Percentiles rank a stretch among this genome's conserved stretches.
Evolutionary conservation across 306 rosid species (phyloP).

Genomic region (Oemleria cerasiformis): DNA sequence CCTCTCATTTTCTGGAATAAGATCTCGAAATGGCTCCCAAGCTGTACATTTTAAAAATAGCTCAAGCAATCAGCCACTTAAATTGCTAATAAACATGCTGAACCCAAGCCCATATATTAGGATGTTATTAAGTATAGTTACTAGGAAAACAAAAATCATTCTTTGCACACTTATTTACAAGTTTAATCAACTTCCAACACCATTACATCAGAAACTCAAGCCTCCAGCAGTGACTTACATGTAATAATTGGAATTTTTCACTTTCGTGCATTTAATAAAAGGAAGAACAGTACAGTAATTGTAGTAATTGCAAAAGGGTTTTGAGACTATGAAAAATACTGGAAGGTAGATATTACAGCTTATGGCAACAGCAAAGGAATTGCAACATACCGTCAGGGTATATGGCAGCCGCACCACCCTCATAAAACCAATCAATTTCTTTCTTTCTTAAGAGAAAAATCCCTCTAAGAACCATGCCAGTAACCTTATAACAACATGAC

Average conservation of each 20-base stretch:
- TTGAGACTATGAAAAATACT: neutral
- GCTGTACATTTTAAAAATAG: slow-evolving; percentile 42
- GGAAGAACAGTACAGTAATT: neutral
- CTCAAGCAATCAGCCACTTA: slow-evolving; percentile 27
- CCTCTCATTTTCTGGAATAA: slow-evolving; percentile 80
- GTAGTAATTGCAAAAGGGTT: neutral
- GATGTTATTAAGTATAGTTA: neutral
- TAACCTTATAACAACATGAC: slow-evolving; percentile 60
- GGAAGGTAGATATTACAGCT: neutral
- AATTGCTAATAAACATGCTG: neutral
- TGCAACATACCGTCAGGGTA: slow-evolving; percentile 75
- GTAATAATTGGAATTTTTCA: neutral
- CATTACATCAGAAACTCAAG: neutral
- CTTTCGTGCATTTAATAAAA: neutral
- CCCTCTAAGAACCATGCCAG: slow-evolving; percentile 84
- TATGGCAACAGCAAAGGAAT: slow-evolving; percentile 17
- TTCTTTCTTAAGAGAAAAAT: slow-evolving; percentile 87
- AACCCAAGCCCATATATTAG: neutral
- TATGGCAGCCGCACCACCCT: slow-evolving; percentile 95
- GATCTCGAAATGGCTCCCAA: slow-evolving; percentile 92
- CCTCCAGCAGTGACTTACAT: neutral
- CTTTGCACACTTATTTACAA: neutral
- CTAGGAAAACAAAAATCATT: neutral
- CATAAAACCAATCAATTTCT: slow-evolving; percentile 98
- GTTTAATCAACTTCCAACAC: neutral